phyloP scores from a whole-genome alignment of 371 early-diverging fungal genomes.

The Mucor lusitanicus region DNA sequence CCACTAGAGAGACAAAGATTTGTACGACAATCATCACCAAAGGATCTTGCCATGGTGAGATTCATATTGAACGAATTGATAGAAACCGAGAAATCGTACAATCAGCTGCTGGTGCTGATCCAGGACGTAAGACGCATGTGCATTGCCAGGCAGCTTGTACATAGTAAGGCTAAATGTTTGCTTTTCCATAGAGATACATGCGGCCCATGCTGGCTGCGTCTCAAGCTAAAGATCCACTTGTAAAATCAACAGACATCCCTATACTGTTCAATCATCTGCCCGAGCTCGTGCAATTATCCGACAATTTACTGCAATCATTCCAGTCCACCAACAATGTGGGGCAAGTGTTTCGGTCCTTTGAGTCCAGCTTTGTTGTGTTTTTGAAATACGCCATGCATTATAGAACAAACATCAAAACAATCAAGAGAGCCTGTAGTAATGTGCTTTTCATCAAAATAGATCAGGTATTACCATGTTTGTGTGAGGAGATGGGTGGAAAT shows the following conservation, averaged over 20 bases:
- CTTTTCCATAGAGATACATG: constrained; percentile 5
- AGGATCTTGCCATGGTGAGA: constrained; percentile 17
- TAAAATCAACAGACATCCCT: constrained; percentile 37
- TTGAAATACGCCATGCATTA: constrained; percentile 50
- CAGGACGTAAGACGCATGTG: constrained; percentile 31
- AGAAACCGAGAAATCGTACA: constrained; percentile 34
- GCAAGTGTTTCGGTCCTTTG: constrained; percentile 25
- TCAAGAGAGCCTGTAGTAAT: constrained; percentile 44
- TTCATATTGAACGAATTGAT: constrained; percentile 30
- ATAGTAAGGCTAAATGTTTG: not conserved
- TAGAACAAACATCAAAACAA: constrained; percentile 36
- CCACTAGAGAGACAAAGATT: constrained; percentile 23
- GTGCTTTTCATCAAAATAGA: constrained; percentile 43
- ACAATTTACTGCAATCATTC: constrained; percentile 25
- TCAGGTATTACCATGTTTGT: constrained; percentile 41
- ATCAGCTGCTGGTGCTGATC: constrained; percentile 31
- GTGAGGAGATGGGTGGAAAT: not conserved
- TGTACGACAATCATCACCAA: constrained; percentile 20
- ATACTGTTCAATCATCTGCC: constrained; percentile 41
- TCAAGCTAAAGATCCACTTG: constrained; percentile 26
- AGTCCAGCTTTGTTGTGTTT: constrained; percentile 38
- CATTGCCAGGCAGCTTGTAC: not conserved
- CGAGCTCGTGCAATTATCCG: constrained; percentile 34
- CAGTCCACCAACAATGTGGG: constrained; percentile 28
- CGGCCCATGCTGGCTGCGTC: constrained; percentile 28